Evolutionary conservation across 129 eudicot species (phyloP), one percentile per base, ranked within the genome.

Genomic region (Sambucus nigra): DNA sequence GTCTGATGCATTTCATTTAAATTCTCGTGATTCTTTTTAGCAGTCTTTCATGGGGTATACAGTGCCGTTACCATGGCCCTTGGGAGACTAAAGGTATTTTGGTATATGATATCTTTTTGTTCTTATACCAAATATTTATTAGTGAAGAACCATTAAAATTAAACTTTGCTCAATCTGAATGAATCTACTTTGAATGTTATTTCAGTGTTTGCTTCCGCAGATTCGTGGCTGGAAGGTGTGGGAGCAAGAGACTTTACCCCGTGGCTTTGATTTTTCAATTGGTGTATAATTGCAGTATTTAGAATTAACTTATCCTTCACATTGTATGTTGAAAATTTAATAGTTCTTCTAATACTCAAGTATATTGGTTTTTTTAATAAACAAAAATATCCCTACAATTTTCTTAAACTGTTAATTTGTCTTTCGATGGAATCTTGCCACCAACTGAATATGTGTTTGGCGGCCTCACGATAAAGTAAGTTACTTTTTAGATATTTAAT

Each of bases 1-100:
- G n/a, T n/a, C n/a, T n/a, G n/a, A n/a, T n/a, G n/a, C n/a, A n/a
- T n/a, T n/a, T n/a, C n/a, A n/a, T n/a, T n/a, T n/a, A n/a, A n/a
- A n/a, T n/a, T n/a, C n/a, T n/a, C n/a, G n/a, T n/a, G n/a, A 75
- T 89, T 89, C 72, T 76, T 89, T 65, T 65, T 89, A 29, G 97
- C 95, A 17, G 77, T 78, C 58, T 49, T 84, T 46, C 97, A 89
- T 39, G 93, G 84, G 21, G 27, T 68, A 9, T 81, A 84, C 35
- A 89, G 95, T 69, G 97, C 92, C 46, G 24, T 71, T 19, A 89
- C 95, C 24, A 89, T 89, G 93, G 84, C 81, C 59, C 97, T 89
- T 25, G 97, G 93, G 47, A 84, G 74, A 58, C 74, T 81, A 45
- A 84, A 89, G 87, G 95, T 89, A 71, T 53, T 57, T 63, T 18